phyloP scores from a whole-genome alignment of 2,329 filamentous ascomycete species.

The Fulvia fulva region DNA sequence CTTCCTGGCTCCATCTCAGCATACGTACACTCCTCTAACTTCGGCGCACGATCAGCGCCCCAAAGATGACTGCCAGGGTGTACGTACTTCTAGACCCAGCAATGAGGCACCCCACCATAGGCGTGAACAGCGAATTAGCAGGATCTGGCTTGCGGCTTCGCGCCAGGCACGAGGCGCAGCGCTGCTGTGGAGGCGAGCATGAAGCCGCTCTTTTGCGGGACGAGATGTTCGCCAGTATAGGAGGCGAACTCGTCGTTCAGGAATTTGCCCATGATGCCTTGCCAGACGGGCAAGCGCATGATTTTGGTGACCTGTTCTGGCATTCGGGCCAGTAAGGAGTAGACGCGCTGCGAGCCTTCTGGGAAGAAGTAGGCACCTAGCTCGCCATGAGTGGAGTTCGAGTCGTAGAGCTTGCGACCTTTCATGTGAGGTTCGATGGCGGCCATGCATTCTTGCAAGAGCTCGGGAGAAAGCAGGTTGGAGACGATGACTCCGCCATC shows the following conservation, averaged over 20 bases:
- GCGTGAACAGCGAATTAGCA: too few species aligned
- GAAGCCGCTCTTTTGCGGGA: neutral
- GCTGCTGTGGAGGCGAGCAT: neutral
- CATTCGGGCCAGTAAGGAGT: constrained; percentile 1
- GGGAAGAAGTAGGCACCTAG: constrained; percentile 1
- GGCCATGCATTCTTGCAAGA: neutral
- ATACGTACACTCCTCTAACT: neutral
- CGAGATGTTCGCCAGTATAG: constrained; percentile 1
- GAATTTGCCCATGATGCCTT: constrained; percentile 1
- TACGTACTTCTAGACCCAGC: neutral
- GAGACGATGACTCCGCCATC: constrained; percentile 1
- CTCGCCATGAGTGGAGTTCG: neutral
- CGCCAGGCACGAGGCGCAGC: neutral
- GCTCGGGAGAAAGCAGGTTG: neutral
- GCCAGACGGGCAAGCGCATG: constrained; percentile 1
- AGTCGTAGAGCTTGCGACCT: constrained; percentile 1
- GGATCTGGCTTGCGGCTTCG: neutral
- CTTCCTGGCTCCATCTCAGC: neutral
- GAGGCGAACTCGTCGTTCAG: constrained; percentile 1
- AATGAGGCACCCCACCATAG: neutral
- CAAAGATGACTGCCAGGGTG: neutral
- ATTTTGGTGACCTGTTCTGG: neutral
- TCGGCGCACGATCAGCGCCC: neutral
- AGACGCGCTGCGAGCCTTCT: neutral
- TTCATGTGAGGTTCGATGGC: constrained; percentile 2